These are phyloP conservation scores for Senna siamea DNA, from an alignment of 306 rosid genomes.

Conservation along the genomic window DNA sequence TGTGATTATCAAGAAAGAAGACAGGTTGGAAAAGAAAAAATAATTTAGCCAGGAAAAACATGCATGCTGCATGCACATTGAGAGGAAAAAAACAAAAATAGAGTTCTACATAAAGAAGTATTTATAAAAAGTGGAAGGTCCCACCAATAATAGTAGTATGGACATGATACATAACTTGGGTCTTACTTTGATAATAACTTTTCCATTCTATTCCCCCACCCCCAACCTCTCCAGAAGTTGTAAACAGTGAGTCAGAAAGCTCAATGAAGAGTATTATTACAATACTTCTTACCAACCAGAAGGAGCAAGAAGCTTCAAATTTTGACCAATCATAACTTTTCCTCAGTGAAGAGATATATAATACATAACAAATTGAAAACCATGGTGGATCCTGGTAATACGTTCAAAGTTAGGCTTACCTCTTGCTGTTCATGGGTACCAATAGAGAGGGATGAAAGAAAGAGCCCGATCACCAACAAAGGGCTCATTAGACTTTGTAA, in stretches of 20 bases:
- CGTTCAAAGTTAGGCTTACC: constrained; percentile 46
- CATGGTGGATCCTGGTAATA: not conserved
- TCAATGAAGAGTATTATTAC: not conserved
- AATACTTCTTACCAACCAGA: not conserved
- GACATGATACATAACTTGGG: not conserved
- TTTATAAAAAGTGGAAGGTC: constrained; percentile 3
- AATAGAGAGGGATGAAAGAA: constrained; percentile 59
- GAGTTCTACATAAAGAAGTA: no score
- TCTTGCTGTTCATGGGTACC: constrained; percentile 74
- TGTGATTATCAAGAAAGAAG: not conserved
- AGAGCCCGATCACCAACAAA: constrained; percentile 60
- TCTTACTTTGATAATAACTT: not conserved
- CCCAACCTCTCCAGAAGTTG: not conserved
- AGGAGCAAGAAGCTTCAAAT: not conserved
- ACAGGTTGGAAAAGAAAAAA: not conserved
- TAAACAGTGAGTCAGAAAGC: no score
- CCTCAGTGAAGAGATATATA: not conserved
- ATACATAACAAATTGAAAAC: constrained; percentile 5
- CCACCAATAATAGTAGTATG: constrained; percentile 11
- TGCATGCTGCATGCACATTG: no score
- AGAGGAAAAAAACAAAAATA: constrained; percentile 10
- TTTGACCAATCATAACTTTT: not conserved
- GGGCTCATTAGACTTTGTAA: constrained; percentile 62
- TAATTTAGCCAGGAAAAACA: not conserved
- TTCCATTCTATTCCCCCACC: not conserved